Percentiles rank a stretch among this genome's conserved stretches.
Conservation (phyloP, 2,329 filamentous ascomycete genomes). For the Didymella pomorum region DNA sequence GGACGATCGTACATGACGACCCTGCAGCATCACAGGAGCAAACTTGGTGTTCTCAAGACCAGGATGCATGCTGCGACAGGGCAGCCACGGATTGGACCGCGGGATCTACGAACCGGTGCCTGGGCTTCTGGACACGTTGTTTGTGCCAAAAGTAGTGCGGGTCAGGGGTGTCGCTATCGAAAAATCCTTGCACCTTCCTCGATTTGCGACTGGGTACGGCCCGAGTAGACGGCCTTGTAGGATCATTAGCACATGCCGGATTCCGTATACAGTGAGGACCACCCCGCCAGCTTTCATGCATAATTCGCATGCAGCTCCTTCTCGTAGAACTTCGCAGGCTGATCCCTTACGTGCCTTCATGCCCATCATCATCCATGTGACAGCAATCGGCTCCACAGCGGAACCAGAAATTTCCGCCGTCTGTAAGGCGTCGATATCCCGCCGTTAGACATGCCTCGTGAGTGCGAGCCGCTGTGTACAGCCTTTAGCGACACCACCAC, state of each 20-base stretch:
- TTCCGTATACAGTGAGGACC: slow-evolving; percentile 9
- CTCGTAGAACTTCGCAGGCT: slow-evolving; percentile 20
- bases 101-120: slow-evolving; percentile 51
- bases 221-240: slow-evolving; percentile 42
- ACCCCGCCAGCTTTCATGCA: slow-evolving; percentile 2
- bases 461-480: slow-evolving; percentile 16
- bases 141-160: slow-evolving; percentile 45
- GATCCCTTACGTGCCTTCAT: slow-evolving; percentile 24
- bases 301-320: slow-evolving; percentile 15
- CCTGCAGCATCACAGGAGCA: slow-evolving; percentile 13
- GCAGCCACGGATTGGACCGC: slow-evolving; percentile 44
- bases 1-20: slow-evolving; percentile 2
- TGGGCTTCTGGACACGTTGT: slow-evolving; percentile 47
- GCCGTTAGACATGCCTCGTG: slow-evolving; percentile 13
- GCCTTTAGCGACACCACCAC: slow-evolving; percentile 30
- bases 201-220: slow-evolving; percentile 50
- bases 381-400: slow-evolving; percentile 26
- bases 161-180: slow-evolving; percentile 27
- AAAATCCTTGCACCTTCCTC: slow-evolving; percentile 34
- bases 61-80: slow-evolving; percentile 21
- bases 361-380: slow-evolving; percentile 25
- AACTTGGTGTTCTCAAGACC: slow-evolving; percentile 13
- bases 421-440: slow-evolving; percentile 25
- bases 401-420: slow-evolving; percentile 45
- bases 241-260: slow-evolving; percentile 24